Evolutionary conservation across 2,329 filamentous ascomycete species (phyloP).

Genomic region (Fusarium subtropicale): DNA sequence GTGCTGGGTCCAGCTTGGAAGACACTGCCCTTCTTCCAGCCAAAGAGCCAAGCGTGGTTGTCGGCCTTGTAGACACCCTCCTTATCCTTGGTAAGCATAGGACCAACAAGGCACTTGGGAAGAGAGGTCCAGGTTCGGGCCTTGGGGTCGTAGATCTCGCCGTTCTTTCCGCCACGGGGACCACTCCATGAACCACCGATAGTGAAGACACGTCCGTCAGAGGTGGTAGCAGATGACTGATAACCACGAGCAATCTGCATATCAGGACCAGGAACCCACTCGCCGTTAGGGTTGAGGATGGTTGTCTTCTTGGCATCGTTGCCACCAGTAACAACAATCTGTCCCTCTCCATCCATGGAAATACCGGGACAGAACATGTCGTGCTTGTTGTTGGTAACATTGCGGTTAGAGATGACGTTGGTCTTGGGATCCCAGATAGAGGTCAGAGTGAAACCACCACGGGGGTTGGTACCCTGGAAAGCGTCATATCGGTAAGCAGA

Average conservation of each 20-base stretch:
- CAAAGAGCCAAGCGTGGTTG: constrained; percentile 49
- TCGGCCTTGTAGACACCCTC: constrained; percentile 58
- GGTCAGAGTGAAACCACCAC: constrained; percentile 36
- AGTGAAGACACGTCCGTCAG: constrained; percentile 37
- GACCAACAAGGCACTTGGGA: constrained; percentile 55
- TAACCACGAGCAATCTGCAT: constrained; percentile 38
- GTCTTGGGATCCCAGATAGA: constrained; percentile 37
- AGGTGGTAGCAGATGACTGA: constrained; percentile 34
- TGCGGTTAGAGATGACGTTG: constrained; percentile 28
- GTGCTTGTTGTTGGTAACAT: constrained; percentile 57
- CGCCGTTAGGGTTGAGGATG: constrained; percentile 54
- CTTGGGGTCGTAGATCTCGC: constrained; percentile 36
- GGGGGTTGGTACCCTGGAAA: constrained; percentile 29
- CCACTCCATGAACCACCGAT: constrained; percentile 41
- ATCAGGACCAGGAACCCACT: constrained; percentile 30
- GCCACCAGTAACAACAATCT: constrained; percentile 67
- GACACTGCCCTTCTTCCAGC: constrained; percentile 59
- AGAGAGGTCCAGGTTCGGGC: constrained; percentile 27
- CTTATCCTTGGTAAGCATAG: constrained; percentile 59
- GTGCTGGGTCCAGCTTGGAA: constrained; percentile 67
- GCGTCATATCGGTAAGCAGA: constrained; percentile 37
- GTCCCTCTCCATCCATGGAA: constrained; percentile 60
- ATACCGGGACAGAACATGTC: constrained; percentile 71
- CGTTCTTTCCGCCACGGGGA: constrained; percentile 29
- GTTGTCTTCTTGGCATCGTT: constrained; percentile 61